Percentiles rank a stretch among this genome's conserved stretches.
These are phyloP conservation scores for Coemansia sp. DNA, from an alignment of 192 early-diverging fungal genomes.

Conservation along the genomic window DNA sequence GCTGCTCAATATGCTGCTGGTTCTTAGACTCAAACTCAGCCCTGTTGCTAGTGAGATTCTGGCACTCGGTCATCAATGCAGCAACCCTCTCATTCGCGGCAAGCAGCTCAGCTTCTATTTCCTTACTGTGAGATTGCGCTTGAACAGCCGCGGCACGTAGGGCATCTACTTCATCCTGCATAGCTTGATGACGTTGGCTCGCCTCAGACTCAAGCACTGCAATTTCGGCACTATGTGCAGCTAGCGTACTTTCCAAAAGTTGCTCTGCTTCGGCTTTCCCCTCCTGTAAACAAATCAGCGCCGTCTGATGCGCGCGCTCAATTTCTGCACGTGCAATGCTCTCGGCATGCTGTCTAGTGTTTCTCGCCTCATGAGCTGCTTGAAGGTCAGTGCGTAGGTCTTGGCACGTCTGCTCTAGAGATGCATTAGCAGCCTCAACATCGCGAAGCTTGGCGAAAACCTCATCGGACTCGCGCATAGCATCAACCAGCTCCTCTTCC, in stretches of 20 bases:
- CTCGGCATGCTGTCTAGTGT: background rate
- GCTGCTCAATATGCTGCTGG: background rate
- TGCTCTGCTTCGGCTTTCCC: conserved; percentile 1
- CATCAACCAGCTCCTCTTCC: conserved; percentile 35
- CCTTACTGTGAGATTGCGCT: background rate
- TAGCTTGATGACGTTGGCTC: conserved; percentile 1
- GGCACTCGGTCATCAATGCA: conserved; percentile 6
- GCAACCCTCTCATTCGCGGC: background rate
- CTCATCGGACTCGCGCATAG: conserved; percentile 35
- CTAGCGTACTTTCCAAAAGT: background rate
- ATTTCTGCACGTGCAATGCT: background rate
- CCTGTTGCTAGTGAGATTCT: background rate
- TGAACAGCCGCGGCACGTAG: background rate
- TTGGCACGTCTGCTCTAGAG: conserved; percentile 5
- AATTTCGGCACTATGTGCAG: conserved; percentile 4
- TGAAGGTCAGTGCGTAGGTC: conserved; percentile 13
- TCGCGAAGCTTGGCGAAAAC: conserved; percentile 12
- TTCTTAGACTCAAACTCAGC: background rate
- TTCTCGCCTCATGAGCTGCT: background rate
- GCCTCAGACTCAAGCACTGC: conserved; percentile 6
- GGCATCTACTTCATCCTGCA: conserved; percentile 3
- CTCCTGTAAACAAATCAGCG: background rate
- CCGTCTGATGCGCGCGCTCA: conserved; percentile 10
- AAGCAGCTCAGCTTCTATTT: background rate
- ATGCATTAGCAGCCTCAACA: conserved; percentile 4